Conservation (phyloP, 805 yeast species). For the Sugiyamaella lignohabitans region DNA sequence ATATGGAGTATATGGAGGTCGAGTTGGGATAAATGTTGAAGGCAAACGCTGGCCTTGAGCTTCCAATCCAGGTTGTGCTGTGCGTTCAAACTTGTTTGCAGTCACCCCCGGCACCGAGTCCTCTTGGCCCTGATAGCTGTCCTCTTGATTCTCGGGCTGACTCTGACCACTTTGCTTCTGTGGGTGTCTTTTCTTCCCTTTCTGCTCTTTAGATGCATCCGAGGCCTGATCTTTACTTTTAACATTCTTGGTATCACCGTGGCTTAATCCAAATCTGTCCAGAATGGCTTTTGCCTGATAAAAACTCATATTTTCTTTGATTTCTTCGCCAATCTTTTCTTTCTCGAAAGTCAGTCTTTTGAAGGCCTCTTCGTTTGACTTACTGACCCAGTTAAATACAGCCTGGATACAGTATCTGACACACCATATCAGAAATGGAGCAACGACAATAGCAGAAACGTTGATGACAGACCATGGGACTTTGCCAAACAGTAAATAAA, state of each 20-base stretch:
- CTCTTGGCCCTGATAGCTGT: not conserved
- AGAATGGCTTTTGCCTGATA: constrained; percentile 69
- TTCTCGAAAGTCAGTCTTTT: constrained; percentile 41
- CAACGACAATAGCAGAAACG: constrained; percentile 9
- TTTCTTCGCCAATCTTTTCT: constrained; percentile 51
- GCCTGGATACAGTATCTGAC: constrained; percentile 13
- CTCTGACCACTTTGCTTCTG: not conserved
- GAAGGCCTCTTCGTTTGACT: constrained; percentile 25
- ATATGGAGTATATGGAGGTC: constrained; percentile 9
- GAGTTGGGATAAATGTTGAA: not conserved
- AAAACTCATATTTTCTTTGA: constrained; percentile 68
- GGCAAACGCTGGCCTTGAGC: not conserved
- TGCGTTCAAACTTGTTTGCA: not conserved
- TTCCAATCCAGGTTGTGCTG: not conserved
- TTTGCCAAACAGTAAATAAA: constrained; percentile 16
- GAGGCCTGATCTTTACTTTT: not conserved
- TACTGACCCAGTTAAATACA: constrained; percentile 21
- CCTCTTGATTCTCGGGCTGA: not conserved
- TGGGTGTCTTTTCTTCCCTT: not conserved
- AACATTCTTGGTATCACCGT: constrained; percentile 30
- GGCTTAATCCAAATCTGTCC: constrained; percentile 50
- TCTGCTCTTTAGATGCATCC: not conserved
- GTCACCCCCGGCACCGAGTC: too few relatives aligned
- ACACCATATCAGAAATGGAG: constrained; percentile 20
- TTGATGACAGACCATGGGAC: constrained; percentile 7